phyloP scores from a whole-genome alignment of 352 stramenopile species.

The Phytopythium helicoides region DNA sequence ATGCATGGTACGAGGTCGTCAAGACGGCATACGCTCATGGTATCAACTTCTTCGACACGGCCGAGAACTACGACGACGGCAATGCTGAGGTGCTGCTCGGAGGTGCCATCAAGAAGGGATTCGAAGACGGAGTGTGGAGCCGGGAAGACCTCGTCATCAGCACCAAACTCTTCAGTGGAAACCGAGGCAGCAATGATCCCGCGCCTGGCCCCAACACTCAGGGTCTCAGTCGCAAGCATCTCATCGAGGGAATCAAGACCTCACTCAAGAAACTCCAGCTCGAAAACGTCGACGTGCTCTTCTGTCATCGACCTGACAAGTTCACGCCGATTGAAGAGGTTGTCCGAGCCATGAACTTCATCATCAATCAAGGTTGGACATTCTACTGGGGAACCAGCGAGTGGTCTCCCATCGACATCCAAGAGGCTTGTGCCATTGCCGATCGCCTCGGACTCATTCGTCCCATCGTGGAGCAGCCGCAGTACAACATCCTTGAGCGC shows the following conservation, averaged over 20 bases:
- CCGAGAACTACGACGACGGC: too few species aligned
- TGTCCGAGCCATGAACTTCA: slow-evolving; percentile 62
- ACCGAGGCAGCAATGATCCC: slow-evolving; percentile 12
- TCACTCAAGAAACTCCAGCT: slow-evolving; percentile 4
- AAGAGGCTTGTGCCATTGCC: too few species aligned
- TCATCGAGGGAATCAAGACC: too few species aligned
- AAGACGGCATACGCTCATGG: too few species aligned
- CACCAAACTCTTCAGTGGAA: slow-evolving; percentile 45
- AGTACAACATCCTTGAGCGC: too few species aligned
- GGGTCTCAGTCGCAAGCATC: slow-evolving; percentile 19
- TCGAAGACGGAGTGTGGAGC: slow-evolving; percentile 19
- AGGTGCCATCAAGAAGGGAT: slow-evolving; percentile 33
- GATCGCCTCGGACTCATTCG: too few species aligned
- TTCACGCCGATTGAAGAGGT: slow-evolving; percentile 17
- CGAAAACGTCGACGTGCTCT: slow-evolving; percentile 47
- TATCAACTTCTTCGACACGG: too few species aligned
- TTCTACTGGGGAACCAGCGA: too few species aligned
- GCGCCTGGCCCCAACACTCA: slow-evolving; percentile 18
- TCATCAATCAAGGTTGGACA: slow-evolving; percentile 45
- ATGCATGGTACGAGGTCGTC: slow-evolving; percentile 32
- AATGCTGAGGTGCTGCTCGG: slow-evolving; percentile 33
- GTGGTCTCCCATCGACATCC: too few species aligned
- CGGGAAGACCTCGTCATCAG: slow-evolving; percentile 47
- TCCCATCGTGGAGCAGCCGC: too few species aligned
- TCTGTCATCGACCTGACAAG: slow-evolving; percentile 43